These are phyloP conservation scores for Epichloe sp. DNA, from an alignment of 2,329 filamentous ascomycete genomes.

Conservation along the genomic window DNA sequence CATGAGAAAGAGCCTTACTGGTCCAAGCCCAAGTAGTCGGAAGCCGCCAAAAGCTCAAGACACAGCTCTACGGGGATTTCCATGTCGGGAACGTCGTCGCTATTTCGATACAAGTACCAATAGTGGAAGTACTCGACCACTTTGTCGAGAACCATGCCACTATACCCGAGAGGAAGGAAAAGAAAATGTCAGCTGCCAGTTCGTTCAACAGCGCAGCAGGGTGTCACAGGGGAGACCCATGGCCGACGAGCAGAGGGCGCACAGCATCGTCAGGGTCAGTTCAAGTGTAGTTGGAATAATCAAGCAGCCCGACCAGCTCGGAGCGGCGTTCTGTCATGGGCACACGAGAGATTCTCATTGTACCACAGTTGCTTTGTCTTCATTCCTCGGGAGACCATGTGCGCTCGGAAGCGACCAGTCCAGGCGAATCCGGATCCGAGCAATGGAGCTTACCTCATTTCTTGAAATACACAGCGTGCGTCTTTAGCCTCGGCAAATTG, in stretches of 20 bases:
- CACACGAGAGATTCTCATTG: conserved; percentile 12
- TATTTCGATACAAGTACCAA: conserved; percentile 59
- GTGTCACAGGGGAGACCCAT: not conserved
- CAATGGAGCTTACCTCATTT: conserved; percentile 52
- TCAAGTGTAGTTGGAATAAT: conserved; percentile 49
- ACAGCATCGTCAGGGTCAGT: conserved; percentile 30
- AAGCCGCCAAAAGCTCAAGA: conserved; percentile 63
- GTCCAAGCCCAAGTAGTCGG: conserved; percentile 63
- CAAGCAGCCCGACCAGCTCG: conserved; percentile 30
- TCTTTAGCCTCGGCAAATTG: conserved; percentile 52
- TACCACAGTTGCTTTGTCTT: conserved; percentile 27
- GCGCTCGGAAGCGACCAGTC: not conserved
- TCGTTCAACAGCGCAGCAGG: not conserved
- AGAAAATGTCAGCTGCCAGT: conserved; percentile 5
- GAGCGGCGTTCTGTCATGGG: conserved; percentile 31
- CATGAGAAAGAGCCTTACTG: conserved; percentile 20
- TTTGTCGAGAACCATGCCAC: conserved; percentile 63
- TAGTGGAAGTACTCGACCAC: conserved; percentile 77
- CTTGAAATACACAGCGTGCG: conserved; percentile 53
- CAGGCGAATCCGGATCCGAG: not conserved
- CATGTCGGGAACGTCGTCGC: conserved; percentile 65
- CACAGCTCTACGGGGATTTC: conserved; percentile 69
- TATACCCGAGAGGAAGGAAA: conserved; percentile 23
- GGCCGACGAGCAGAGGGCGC: conserved; percentile 3
- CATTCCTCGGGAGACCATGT: conserved; percentile 14